phyloP scores from a whole-genome alignment of 306 rosid species.

The Malus domestica region DNA sequence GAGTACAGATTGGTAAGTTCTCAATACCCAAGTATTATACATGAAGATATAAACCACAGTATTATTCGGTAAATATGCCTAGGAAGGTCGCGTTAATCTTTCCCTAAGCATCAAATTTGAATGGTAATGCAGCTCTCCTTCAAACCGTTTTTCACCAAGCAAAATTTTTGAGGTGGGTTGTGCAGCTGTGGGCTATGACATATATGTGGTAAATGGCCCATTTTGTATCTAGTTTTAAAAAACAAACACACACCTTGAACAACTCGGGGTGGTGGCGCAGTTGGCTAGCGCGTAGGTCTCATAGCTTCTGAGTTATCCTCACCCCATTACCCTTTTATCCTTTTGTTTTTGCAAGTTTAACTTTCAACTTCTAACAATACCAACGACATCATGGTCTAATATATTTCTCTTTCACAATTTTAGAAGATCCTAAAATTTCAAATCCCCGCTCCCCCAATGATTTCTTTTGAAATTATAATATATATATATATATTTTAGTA shows the following conservation, averaged over 20 bases:
- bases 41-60: no score
- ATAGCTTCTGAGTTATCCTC: background rate
- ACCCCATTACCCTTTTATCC: background rate
- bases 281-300: constrained; percentile 50
- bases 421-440: no score
- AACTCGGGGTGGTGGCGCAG: constrained; percentile 59
- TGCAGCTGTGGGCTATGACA: background rate
- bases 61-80: no score
- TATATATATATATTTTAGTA: no score
- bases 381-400: no score
- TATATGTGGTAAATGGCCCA: background rate
- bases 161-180: background rate
- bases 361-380: background rate
- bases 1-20: no score
- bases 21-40: no score
- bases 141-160: background rate
- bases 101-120: background rate
- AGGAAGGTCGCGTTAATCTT: background rate
- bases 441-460: no score
- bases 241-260: no score
- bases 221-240: no score
- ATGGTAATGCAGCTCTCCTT: background rate
- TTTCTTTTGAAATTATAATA: no score
- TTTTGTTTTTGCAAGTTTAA: background rate
- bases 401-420: no score